Conservation (phyloP, 805 yeast species). For the Wickerhamiella azymoides region DNA sequence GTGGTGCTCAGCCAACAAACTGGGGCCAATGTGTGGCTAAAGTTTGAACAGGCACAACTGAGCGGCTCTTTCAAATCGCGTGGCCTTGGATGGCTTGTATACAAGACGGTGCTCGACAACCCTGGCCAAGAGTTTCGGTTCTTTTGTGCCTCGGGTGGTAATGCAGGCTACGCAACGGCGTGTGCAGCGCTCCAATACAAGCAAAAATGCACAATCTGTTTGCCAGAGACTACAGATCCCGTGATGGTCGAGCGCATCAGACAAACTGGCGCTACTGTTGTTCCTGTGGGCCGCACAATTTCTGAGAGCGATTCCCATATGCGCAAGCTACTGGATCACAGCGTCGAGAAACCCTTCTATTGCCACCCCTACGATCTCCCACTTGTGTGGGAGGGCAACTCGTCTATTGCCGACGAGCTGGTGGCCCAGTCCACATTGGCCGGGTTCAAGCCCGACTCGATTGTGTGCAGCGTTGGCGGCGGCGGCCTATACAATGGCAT, state of each 20-base stretch:
- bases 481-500: slow-evolving; percentile 89
- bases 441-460: slow-evolving; percentile 46
- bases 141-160: slow-evolving; percentile 92
- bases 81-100: slow-evolving; percentile 85
- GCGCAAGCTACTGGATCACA: slow-evolving; percentile 46
- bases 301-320: slow-evolving; percentile 67
- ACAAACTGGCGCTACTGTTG: slow-evolving; percentile 38
- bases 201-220: slow-evolving; percentile 41
- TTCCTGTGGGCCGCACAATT: slow-evolving; percentile 61
- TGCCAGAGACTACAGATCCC: slow-evolving; percentile 36
- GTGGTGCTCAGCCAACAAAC: slow-evolving; percentile 56
- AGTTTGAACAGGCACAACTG: slow-evolving; percentile 77
- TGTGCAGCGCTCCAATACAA: slow-evolving; percentile 65
- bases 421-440: slow-evolving; percentile 44
- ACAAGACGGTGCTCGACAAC: slow-evolving; percentile 34
- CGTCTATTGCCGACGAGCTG: slow-evolving; percentile 77
- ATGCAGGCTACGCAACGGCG: slow-evolving; percentile 97
- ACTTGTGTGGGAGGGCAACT: slow-evolving; percentile 88
- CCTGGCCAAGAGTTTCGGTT: slow-evolving; percentile 26
- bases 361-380: slow-evolving; percentile 89
- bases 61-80: slow-evolving; percentile 88
- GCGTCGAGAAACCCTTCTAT: slow-evolving; percentile 53
- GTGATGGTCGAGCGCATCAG: slow-evolving; percentile 35
- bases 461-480: slow-evolving; percentile 80
- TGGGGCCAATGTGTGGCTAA: slow-evolving; percentile 57